These are phyloP conservation scores for Colletotrichum ledebouriae DNA, from an alignment of 2,329 filamentous ascomycete species.

Conservation along the genomic window DNA sequence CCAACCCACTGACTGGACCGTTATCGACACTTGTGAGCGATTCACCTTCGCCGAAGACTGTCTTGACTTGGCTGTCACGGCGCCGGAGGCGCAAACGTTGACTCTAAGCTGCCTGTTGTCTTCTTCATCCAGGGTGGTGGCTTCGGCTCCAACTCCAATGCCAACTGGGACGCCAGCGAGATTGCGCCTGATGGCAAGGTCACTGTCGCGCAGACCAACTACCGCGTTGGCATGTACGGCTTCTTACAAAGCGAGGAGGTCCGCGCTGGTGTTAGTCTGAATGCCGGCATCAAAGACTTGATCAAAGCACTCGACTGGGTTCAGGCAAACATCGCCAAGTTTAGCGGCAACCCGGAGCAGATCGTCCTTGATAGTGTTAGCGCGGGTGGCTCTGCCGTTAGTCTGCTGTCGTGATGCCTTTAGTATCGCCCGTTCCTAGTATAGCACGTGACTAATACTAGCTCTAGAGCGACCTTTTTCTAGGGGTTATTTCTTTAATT, in stretches of 20 bases:
- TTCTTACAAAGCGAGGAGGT: constrained; percentile 65
- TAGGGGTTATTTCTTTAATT: no score
- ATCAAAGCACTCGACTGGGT: constrained; percentile 77
- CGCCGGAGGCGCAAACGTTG: constrained; percentile 65
- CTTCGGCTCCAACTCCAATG: constrained; percentile 63
- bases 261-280: constrained; percentile 34
- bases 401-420: constrained; percentile 66
- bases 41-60: constrained; percentile 71
- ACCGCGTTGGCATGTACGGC: constrained; percentile 80
- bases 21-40: constrained; percentile 22
- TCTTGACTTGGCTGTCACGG: constrained; percentile 75
- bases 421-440: no score
- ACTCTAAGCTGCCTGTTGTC: constrained; percentile 73
- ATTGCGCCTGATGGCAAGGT: constrained; percentile 72
- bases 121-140: constrained; percentile 72
- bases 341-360: constrained; percentile 77
- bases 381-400: constrained; percentile 75
- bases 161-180: constrained; percentile 71
- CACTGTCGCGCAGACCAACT: constrained; percentile 80
- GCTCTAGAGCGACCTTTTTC: no score
- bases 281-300: constrained; percentile 43
- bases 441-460: no score
- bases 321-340: constrained; percentile 73
- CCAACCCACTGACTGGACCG: constrained; percentile 43
- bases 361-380: constrained; percentile 78